phyloP scores from a whole-genome alignment of 2,329 filamentous ascomycete genomes.

The Fusarium graminum region DNA sequence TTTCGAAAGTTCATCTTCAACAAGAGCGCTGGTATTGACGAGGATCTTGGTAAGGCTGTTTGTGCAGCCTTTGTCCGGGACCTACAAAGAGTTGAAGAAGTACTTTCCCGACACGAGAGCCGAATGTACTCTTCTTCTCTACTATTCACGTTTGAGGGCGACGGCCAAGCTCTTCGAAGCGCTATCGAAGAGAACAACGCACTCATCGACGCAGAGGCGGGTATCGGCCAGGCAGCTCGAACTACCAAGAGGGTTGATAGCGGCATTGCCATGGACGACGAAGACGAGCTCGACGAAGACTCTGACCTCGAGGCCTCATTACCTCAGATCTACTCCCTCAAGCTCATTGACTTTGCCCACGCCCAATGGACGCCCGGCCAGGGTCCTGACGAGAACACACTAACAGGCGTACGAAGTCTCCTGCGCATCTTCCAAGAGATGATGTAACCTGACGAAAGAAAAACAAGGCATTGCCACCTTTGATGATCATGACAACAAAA shows the following conservation, averaged over 20 bases:
- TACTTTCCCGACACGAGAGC: constrained; percentile 68
- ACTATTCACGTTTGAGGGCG: constrained; percentile 74
- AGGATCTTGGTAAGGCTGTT: constrained; percentile 68
- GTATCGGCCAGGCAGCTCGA: constrained; percentile 48
- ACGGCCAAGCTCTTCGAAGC: constrained; percentile 65
- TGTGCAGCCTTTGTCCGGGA: constrained; percentile 67
- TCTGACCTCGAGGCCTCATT: constrained; percentile 60
- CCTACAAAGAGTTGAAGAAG: constrained; percentile 64
- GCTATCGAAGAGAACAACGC: constrained; percentile 68
- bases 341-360: constrained; percentile 97
- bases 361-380: constrained; percentile 84
- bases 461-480: constrained; percentile 28
- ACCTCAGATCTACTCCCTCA: constrained; percentile 81
- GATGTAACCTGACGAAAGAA: constrained; percentile 50
- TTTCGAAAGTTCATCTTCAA: constrained; percentile 72
- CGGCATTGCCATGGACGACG: constrained; percentile 64
- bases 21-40: constrained; percentile 68
- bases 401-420: constrained; percentile 80
- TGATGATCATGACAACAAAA: constrained; percentile 42
- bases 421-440: constrained; percentile 78
- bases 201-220: constrained; percentile 66
- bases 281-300: constrained; percentile 63
- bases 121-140: constrained; percentile 75
- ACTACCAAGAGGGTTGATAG: constrained; percentile 66
- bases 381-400: constrained; percentile 86